Percentiles rank a stretch among this genome's conserved stretches.
phyloP scores from a whole-genome alignment of 257 asterid genomes.

The Avicennia marina region DNA sequence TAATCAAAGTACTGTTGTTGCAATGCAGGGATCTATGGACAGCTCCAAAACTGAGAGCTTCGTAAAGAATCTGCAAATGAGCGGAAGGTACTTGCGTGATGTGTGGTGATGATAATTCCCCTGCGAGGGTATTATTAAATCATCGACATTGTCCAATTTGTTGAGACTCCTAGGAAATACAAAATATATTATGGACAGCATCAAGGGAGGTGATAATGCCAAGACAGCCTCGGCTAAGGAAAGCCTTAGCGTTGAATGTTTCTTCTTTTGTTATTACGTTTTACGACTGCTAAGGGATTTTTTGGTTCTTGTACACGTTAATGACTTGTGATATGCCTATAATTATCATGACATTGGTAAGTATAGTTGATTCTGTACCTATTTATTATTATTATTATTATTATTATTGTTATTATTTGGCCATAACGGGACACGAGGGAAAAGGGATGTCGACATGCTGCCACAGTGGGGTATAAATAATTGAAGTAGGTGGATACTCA shows the following conservation, averaged over 20 bases:
- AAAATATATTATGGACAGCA: no score
- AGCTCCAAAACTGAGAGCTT: slow-evolving; percentile 55
- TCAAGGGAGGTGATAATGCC: no score
- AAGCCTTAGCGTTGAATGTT: no score
- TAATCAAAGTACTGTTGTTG: neutral
- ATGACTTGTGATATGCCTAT: slow-evolving; percentile 23
- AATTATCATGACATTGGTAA: slow-evolving; percentile 17
- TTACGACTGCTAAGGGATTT: no score
- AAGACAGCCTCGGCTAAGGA: no score
- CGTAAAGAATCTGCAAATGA: slow-evolving; percentile 58
- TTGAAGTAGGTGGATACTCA: slow-evolving; percentile 17
- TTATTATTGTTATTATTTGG: neutral
- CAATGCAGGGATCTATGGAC: slow-evolving; percentile 54
- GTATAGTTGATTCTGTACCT: slow-evolving; percentile 22
- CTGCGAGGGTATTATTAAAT: no score
- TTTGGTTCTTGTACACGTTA: slow-evolving; percentile 25
- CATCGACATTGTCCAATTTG: no score
- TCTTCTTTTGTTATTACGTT: no score
- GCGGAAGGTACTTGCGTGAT: slow-evolving; percentile 51
- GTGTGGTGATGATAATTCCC: slow-evolving; percentile 42
- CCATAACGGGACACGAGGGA: no score
- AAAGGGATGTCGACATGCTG: neutral
- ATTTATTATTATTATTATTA: slow-evolving; percentile 12
- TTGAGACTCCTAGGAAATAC: no score
- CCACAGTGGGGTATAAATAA: neutral